These are phyloP conservation scores for Ophiostoma perfectum DNA, from an alignment of 2,329 filamentous ascomycete genomes.

Conservation along the genomic window DNA sequence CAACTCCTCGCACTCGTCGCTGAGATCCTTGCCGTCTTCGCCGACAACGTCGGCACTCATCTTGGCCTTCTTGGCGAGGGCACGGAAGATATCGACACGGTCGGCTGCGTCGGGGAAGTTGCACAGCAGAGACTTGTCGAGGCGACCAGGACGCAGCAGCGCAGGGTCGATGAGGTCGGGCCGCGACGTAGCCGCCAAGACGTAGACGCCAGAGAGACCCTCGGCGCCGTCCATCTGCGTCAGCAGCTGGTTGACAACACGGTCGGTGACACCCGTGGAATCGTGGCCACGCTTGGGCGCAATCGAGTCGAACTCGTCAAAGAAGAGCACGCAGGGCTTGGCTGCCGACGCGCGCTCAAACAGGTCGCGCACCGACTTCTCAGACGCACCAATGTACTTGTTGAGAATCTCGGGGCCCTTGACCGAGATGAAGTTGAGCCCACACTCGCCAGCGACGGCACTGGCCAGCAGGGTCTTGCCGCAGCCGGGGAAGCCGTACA, in stretches of 20 bases:
- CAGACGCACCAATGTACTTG: constrained; percentile 97
- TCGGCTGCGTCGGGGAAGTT: constrained; percentile 79
- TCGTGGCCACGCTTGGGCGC: constrained; percentile 96
- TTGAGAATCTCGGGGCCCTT: constrained; percentile 98
- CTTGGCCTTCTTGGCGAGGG: constrained; percentile 75
- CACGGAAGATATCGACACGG: constrained; percentile 78
- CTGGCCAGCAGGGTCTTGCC: constrained; percentile 94
- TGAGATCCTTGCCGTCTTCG: constrained; percentile 41
- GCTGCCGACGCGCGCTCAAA: constrained; percentile 91
- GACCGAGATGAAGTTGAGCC: constrained; percentile 96
- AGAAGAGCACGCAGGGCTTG: constrained; percentile 90
- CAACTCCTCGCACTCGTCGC: constrained; percentile 37
- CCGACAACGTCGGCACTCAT: constrained; percentile 59
- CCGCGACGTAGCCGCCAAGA: constrained; percentile 85
- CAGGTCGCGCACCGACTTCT: constrained; percentile 91
- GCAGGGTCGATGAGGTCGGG: constrained; percentile 96
- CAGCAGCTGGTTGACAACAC: constrained; percentile 94
- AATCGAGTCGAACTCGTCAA: constrained; percentile 97
- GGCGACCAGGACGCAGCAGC: constrained; percentile 78
- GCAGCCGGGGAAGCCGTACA: constrained; percentile 94
- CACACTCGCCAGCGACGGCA: constrained; percentile 95
- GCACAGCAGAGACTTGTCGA: constrained; percentile 90
- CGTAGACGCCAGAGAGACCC: constrained; percentile 89
- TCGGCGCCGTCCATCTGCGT: constrained; percentile 99
- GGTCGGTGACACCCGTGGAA: constrained; percentile 94